phyloP scores from a whole-genome alignment of 768 basidiomycete genomes.

The Panaeolus cyanescens region DNA sequence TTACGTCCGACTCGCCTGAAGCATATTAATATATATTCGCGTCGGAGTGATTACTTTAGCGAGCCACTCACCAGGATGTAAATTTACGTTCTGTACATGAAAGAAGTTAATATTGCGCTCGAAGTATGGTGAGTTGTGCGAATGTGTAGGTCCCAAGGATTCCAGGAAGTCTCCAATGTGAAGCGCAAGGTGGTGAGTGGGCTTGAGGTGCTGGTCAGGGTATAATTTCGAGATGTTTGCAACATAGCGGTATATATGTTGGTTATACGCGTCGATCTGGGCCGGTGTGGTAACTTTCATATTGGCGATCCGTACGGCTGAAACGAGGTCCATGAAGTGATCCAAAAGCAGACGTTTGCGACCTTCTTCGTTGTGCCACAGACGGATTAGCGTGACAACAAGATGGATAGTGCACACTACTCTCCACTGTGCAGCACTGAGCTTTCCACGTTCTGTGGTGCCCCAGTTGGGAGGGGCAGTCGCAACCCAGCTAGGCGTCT shows the following conservation, averaged over 20 bases:
- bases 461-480: slow-evolving; percentile 33
- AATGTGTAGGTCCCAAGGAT: no score
- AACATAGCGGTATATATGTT: not conserved
- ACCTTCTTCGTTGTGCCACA: slow-evolving; percentile 22
- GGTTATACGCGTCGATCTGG: slow-evolving; percentile 8
- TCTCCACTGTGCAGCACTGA: slow-evolving; percentile 35
- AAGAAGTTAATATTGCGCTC: no score
- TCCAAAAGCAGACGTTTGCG: not conserved
- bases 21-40: no score
- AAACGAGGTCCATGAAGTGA: slow-evolving; percentile 15
- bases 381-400: slow-evolving; percentile 24
- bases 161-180: no score
- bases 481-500: slow-evolving; percentile 31
- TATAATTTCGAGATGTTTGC: no score
- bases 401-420: slow-evolving; percentile 24
- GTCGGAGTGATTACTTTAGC: no score
- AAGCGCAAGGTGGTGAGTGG: no score
- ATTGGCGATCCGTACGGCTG: slow-evolving; percentile 12
- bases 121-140: no score
- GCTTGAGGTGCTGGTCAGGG: no score
- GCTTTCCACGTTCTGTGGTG: slow-evolving; percentile 27
- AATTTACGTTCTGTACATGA: no score
- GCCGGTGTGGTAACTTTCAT: slow-evolving; percentile 3
- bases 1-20: no score
- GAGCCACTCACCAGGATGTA: no score